Base-by-base conservation (phyloP, 768 basidiomycete species). In the Leccinum subtestaceum region DNA sequence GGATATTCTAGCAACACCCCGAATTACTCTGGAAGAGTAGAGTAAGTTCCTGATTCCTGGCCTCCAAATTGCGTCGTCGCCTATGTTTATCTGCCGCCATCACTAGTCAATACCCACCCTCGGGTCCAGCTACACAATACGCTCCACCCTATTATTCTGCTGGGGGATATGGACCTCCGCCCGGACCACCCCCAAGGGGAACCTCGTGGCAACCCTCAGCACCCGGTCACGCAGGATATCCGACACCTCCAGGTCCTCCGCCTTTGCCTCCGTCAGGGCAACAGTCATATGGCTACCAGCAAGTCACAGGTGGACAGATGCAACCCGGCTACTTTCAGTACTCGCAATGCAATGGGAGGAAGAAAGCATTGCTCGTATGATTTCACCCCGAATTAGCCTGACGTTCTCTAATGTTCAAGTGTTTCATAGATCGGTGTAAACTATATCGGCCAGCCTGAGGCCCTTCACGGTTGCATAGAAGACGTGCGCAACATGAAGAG, bases 401-500 rank as follows among this genome's bases (percentile, higher is more conserved):
- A 27, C 53, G 5, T 57, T 29, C 40, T 27, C 21, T 32, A 52
- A 36, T 17, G 11, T 25, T 60, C 19, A 59, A 10, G 2, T 2
- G 2, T 4, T 46, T 34, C 40, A 10, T 63, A 93, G 93, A 86
- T 97, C 63, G 95, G 95, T 0, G 91, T 97, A 65, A 93, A 93
- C 72, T 98, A 98, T 70, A 69, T 79, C 21, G 88, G 90, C 1
- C 84, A 86, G 64, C 70, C 72, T 4, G 81, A 81, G n/a, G 81
- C 86, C 64, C 77, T 98, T 7, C 72, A 76, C 1, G 96, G 96
- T 10, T 98, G 96, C 69, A 88, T 96, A 70, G 96, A 98, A 70
- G 96, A 99, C 67, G 95, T 88, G 0, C 73, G 31, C 31, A 78
- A 51, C 95, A 83, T 98, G 55, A 80, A 83, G 65, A 71, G 76